These are phyloP conservation scores for Scheffersomyces titani DNA, from an alignment of 1,139 yeast genomes.

Conservation along the genomic window DNA sequence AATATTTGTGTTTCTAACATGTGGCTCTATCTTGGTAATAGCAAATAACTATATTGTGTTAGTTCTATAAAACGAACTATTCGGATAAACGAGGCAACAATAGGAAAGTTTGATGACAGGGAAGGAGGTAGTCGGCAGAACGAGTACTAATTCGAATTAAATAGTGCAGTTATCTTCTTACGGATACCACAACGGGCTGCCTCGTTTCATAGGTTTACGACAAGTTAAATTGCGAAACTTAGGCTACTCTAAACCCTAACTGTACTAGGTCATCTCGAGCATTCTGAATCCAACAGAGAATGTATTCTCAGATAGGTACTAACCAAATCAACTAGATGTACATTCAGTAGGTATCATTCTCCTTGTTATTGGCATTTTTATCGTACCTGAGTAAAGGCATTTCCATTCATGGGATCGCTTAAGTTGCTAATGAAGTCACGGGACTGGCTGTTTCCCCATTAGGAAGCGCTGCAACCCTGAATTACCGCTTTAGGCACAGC, in stretches of 20 bases:
- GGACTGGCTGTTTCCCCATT: neutral
- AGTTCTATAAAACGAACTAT: neutral
- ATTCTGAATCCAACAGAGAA: neutral
- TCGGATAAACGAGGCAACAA: neutral
- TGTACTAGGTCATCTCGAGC: too few species aligned
- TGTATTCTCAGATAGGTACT: neutral
- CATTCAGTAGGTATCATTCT: neutral
- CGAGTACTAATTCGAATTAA: too few species aligned
- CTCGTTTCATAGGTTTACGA: neutral
- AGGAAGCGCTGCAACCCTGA: neutral
- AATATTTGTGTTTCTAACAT: neutral
- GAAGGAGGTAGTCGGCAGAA: neutral
- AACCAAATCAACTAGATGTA: neutral
- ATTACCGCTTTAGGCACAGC: neutral
- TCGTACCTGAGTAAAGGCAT: neutral
- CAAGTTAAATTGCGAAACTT: neutral
- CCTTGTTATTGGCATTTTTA: neutral
- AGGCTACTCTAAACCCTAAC: too few species aligned
- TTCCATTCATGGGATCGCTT: neutral
- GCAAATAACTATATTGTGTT: neutral
- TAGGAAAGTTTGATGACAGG: neutral
- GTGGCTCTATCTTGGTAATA: neutral
- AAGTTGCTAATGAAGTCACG: neutral
- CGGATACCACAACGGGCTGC: neutral
- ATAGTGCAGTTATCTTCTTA: neutral